Conservation (phyloP, 2,329 filamentous ascomycete genomes). For the Fusarium hainanense region DNA sequence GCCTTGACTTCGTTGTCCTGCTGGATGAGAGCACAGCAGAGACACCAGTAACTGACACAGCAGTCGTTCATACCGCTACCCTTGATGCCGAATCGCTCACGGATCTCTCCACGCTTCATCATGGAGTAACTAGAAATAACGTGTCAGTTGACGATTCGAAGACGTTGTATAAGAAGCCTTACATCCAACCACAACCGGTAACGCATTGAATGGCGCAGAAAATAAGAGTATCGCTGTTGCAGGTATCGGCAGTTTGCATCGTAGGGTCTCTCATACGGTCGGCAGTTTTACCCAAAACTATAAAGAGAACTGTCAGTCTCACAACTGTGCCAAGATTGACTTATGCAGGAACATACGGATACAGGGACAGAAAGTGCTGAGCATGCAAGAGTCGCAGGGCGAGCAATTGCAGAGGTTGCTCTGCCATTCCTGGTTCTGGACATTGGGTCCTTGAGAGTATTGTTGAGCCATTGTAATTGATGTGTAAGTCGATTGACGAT, state of each 20-base stretch:
- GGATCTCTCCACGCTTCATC: conserved; percentile 65
- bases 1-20: conserved; percentile 65
- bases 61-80: conserved; percentile 62
- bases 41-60: conserved; percentile 64
- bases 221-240: conserved; percentile 58
- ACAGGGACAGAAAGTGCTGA: conserved; percentile 57
- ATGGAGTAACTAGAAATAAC: conserved; percentile 55
- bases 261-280: conserved; percentile 58
- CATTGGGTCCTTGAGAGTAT: conserved; percentile 43
- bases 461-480: conserved; percentile 43
- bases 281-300: conserved; percentile 58
- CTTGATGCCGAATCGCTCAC: conserved; percentile 64
- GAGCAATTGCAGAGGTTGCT: conserved; percentile 55
- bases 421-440: conserved; percentile 52
- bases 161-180: conserved; percentile 29
- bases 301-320: conserved; percentile 24
- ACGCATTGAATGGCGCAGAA: conserved; percentile 53
- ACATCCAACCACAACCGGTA: conserved; percentile 59
- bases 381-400: conserved; percentile 53
- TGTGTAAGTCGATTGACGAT: neutral
- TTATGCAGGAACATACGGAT: conserved; percentile 51
- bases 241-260: conserved; percentile 52
- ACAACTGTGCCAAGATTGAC: neutral
- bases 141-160: conserved; percentile 9
- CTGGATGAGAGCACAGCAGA: conserved; percentile 68